Evolutionary conservation across 2,329 filamentous ascomycete species (phyloP).

Genomic region (Mycosphaerella sp.): DNA sequence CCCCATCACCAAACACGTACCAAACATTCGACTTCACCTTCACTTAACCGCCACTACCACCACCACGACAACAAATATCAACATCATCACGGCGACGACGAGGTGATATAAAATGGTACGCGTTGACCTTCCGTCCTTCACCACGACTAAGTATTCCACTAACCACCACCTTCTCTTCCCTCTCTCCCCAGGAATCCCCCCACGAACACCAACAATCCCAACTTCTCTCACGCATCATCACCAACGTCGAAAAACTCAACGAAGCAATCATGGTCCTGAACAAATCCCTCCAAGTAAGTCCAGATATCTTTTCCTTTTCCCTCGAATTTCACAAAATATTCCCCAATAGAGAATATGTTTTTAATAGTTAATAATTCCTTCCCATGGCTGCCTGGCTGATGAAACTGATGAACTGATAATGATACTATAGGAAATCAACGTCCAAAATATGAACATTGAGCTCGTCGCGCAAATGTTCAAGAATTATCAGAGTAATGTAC

Average conservation of each 20-base stretch:
- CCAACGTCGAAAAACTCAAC: conserved; percentile 97
- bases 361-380: no score
- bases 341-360: no score
- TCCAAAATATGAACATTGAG: conserved; percentile 98
- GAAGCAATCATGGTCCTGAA: conserved; percentile 91
- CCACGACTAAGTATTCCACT: not conserved
- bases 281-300: conserved; percentile 70
- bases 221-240: conserved; percentile 89
- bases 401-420: no score
- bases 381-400: no score
- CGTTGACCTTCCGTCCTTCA: no score
- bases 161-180: not conserved
- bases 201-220: conserved; percentile 97
- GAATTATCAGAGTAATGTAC: conserved; percentile 96
- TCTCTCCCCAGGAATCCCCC: conserved; percentile 65
- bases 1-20: no score
- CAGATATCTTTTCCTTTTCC: no score
- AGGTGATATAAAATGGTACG: no score
- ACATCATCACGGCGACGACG: no score
- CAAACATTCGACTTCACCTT: no score
- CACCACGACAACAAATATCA: no score
- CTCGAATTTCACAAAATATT: not conserved
- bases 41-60: no score
- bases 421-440: conserved; percentile 74
- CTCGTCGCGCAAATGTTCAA: conserved; percentile 99